Percentiles rank a stretch among this genome's conserved stretches.
These are phyloP conservation scores for Ophiostoma populinum DNA, from an alignment of 2,329 filamentous ascomycete genomes.

Conservation along the genomic window DNA sequence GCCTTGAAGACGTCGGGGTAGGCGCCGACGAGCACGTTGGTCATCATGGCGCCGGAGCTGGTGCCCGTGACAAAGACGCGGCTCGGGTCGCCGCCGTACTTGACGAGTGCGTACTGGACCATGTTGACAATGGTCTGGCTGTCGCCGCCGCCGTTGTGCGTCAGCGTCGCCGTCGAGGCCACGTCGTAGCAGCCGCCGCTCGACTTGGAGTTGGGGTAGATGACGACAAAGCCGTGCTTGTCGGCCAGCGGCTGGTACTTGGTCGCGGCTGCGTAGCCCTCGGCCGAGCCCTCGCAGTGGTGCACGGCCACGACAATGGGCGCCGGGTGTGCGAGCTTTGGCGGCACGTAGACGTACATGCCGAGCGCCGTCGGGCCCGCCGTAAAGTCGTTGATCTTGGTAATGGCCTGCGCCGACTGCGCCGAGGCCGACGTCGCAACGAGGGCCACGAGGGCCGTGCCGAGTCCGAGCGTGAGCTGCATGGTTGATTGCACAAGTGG, in stretches of 20 bases:
- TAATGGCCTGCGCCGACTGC: conserved; percentile 15
- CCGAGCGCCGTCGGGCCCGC: conserved; percentile 18
- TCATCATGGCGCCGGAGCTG: conserved; percentile 37
- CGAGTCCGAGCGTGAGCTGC: conserved; percentile 1
- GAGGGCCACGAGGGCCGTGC: no score
- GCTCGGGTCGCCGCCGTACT: conserved; percentile 10
- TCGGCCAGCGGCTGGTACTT: conserved; percentile 37
- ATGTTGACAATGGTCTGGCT: conserved; percentile 35
- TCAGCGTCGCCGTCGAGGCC: conserved; percentile 29
- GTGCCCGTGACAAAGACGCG: conserved; percentile 31
- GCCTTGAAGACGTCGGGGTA: conserved; percentile 38
- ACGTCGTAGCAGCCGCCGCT: conserved; percentile 41
- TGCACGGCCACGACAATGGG: conserved; percentile 33
- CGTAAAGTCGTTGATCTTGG: conserved; percentile 17
- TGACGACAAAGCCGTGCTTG: conserved; percentile 35
- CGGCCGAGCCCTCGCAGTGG: conserved; percentile 37
- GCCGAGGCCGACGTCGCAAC: conserved; percentile 12
- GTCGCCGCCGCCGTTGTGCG: conserved; percentile 33
- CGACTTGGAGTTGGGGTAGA: conserved; percentile 27
- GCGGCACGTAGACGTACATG: conserved; percentile 19
- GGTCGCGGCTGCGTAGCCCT: conserved; percentile 31
- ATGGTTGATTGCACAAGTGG: background rate
- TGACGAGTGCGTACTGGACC: conserved; percentile 25
- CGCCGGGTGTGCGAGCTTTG: conserved; percentile 17
- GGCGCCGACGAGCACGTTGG: conserved; percentile 31